phyloP scores from a whole-genome alignment of 441 rosid genomes.

The Euphorbia celastroides region DNA sequence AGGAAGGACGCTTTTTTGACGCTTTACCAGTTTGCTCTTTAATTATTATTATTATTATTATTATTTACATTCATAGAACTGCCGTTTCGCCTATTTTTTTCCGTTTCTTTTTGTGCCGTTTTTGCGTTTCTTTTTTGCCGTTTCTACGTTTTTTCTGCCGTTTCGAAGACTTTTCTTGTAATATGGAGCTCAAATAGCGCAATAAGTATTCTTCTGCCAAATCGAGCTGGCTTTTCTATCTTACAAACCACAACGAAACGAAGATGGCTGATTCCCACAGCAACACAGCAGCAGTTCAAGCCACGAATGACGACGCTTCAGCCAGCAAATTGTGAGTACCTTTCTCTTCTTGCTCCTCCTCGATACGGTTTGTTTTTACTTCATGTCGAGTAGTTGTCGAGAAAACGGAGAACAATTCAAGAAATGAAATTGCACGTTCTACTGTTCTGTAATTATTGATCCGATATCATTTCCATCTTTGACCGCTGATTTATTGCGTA shows the following conservation, averaged over 20 bases:
- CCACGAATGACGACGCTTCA: conserved; percentile 95
- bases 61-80: no score
- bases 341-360: not conserved
- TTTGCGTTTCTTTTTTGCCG: no score
- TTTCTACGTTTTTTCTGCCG: no score
- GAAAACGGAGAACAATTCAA: conserved; percentile 8
- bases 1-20: no score
- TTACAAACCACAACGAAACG: not conserved
- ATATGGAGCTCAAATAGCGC: no score
- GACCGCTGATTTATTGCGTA: not conserved
- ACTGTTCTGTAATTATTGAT: not conserved
- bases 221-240: not conserved
- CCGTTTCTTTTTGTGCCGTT: no score
- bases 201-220: no score
- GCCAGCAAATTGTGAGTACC: conserved; percentile 76
- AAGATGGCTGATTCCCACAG: conserved; percentile 46
- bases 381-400: conserved; percentile 7
- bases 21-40: no score
- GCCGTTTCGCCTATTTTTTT: no score
- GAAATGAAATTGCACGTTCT: not conserved
- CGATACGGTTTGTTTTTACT: not conserved
- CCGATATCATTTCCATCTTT: not conserved
- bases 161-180: no score
- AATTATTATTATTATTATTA: no score
- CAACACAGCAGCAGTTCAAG: conserved; percentile 84